phyloP scores from a whole-genome alignment of 495 filamentous ascomycete species.

The Elasticomyces elasticus region DNA sequence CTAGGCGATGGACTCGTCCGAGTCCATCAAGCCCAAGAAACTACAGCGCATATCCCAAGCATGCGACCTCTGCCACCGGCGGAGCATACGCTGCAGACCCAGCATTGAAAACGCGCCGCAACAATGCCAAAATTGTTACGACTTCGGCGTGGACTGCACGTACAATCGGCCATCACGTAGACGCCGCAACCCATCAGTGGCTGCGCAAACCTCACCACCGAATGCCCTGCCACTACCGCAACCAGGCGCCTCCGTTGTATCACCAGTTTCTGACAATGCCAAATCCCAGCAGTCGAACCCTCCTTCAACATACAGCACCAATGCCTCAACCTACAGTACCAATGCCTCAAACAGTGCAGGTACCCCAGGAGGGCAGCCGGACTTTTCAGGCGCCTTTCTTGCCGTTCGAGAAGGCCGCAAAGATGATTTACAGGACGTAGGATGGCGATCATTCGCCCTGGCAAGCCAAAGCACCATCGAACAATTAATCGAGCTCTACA shows the following conservation, averaged over 20 bases:
- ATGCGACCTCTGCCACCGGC: conserved; percentile 13
- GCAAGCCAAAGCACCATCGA: conserved; percentile 9
- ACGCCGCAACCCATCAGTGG: conserved; percentile 5
- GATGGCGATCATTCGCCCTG: conserved; percentile 11
- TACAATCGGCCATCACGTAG: conserved; percentile 11
- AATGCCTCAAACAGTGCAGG: not conserved
- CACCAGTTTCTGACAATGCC: not conserved
- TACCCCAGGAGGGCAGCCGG: not conserved
- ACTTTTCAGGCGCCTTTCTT: not conserved
- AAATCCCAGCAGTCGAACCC: conserved; percentile 1
- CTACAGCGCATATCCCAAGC: conserved; percentile 15
- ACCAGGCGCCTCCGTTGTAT: not conserved
- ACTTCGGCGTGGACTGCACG: conserved; percentile 16
- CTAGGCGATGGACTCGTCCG: not conserved
- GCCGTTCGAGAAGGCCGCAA: not conserved
- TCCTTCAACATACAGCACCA: not conserved
- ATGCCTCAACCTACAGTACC: not conserved
- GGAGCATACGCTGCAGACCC: conserved; percentile 12
- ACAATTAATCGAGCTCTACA: conserved; percentile 33
- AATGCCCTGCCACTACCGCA: conserved; percentile 3
- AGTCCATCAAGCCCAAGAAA: conserved; percentile 9
- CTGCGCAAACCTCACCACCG: not conserved
- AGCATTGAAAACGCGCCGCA: conserved; percentile 5
- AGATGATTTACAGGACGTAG: conserved; percentile 2
- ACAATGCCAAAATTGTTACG: conserved; percentile 15